Evolutionary conservation across 2,329 filamentous ascomycete species (phyloP), one percentile per base, ranked within the genome.

Genomic region (Scedosporium apiospermum): DNA sequence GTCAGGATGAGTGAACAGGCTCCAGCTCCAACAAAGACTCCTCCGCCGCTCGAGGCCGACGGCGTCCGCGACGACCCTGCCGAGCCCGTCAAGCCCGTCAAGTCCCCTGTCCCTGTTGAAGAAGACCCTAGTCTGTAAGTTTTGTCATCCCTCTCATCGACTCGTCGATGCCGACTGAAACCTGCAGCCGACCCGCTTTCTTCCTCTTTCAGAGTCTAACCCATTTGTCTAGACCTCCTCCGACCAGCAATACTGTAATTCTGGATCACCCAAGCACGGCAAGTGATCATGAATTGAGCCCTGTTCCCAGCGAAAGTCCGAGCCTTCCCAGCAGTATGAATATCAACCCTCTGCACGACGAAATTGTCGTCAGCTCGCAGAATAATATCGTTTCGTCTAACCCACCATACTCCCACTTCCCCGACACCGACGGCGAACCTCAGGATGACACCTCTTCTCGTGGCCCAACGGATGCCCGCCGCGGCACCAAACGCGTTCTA

Each of bases 261-360:
- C 44, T 26, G 38, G 42, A 27, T 16, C 58, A 26, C 16, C 26
- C 58, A 68, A 73, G 6, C 71, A 70, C 9, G 68, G 68, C 4
- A 69, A 71, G 34, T 72, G 70, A 72, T 12, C 69, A 68, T 55
- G 74, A 75, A 9, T 68, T 79, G 14, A 77, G 73, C 26, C 75
- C 77, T 1, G 76, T 76, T 4, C 75, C 75, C 0, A 66, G 64
- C 58, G 75, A 78, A 23, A 71, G 70, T 16, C 70, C 68, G 51
- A 78, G 75, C 63, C 73, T 71, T 5, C 69, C 78, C 10, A 76
- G 77, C 6, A 76, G 74, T 53, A 70, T 75, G 49, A 71, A 75
- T 65, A 71, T 76, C 23, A 75, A 76, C 58, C 70, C 73, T 30
- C 65, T 79, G 2, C 76, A 80, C 62, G 81, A 84, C 67, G 80